Evolutionary conservation across 805 yeast genomes (phyloP).

Genomic region (Barnettozyma siamensis): DNA sequence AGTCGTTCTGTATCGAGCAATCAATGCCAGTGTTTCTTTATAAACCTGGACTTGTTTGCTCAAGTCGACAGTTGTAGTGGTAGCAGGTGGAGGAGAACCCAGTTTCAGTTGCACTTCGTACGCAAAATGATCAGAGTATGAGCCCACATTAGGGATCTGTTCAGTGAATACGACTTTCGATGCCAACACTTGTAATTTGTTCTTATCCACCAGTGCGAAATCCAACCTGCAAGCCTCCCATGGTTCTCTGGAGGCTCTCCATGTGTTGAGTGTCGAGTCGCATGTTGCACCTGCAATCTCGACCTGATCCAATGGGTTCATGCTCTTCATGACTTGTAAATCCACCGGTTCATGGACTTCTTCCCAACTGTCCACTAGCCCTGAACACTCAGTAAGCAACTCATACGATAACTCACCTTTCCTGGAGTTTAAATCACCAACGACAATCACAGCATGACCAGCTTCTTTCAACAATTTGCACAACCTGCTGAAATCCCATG

Average conservation of each 20-base stretch:
- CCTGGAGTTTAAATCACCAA: constrained; percentile 87
- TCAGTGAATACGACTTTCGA: constrained; percentile 77
- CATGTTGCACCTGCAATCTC: constrained; percentile 79
- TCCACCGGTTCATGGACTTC: constrained; percentile 47
- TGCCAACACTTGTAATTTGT: constrained; percentile 44
- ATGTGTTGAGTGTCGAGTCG: constrained; percentile 80
- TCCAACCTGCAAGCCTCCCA: constrained; percentile 70
- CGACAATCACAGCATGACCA: constrained; percentile 82
- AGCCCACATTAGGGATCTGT: constrained; percentile 56
- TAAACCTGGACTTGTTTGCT: constrained; percentile 6
- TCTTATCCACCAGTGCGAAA: constrained; percentile 72
- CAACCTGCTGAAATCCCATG: constrained; percentile 87
- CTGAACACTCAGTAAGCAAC: constrained; percentile 63
- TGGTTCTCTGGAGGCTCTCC: constrained; percentile 47
- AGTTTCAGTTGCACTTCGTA: no score
- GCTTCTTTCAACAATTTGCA: constrained; percentile 55
- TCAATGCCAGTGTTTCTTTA: constrained; percentile 1
- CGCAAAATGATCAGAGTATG: constrained; percentile 92
- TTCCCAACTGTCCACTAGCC: constrained; percentile 80
- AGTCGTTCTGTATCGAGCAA: constrained; percentile 42
- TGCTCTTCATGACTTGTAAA: constrained; percentile 34
- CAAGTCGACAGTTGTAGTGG: neutral
- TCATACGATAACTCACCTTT: constrained; percentile 83
- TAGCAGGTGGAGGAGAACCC: no score
- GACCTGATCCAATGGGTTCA: constrained; percentile 60